Evolutionary conservation across 148 eudicot genomes (phyloP).

Genomic region (Silene latifolia): DNA sequence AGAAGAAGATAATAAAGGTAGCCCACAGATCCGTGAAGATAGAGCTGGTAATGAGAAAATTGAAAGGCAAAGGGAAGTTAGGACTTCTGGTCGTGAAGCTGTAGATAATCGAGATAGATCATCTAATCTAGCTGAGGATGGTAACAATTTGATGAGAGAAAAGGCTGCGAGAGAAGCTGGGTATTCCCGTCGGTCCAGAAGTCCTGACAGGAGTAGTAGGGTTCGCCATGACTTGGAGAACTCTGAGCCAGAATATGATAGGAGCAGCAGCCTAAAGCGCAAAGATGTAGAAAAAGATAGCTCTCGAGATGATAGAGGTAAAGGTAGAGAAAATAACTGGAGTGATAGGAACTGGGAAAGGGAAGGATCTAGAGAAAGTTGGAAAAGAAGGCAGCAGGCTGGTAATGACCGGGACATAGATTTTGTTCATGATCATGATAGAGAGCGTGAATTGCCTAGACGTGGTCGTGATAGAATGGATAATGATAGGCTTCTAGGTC

Average conservation of each 20-base stretch:
- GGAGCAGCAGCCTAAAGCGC: conserved; percentile 41
- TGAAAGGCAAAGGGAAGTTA: conserved; percentile 45
- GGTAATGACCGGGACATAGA: conserved; percentile 51
- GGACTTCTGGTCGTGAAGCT: conserved; percentile 32
- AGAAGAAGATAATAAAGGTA: conserved; percentile 42
- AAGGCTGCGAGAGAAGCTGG: conserved; percentile 52
- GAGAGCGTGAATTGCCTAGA: conserved; percentile 74
- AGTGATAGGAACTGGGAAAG: conserved; percentile 51
- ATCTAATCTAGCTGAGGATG: conserved; percentile 44
- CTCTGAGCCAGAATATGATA: conserved; percentile 52
- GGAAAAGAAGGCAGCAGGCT: conserved; percentile 60
- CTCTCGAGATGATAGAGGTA: conserved; percentile 51
- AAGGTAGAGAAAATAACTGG: conserved; percentile 62
- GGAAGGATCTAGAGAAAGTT: conserved; percentile 52
- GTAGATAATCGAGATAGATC: conserved; percentile 45
- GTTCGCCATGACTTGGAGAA: conserved; percentile 47
- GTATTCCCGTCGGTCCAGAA: conserved; percentile 46
- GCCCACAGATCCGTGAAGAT: conserved; percentile 38
- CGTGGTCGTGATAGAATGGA: conserved; percentile 69
- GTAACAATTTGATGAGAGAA: conserved; percentile 33
- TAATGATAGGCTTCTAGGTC: conserved; percentile 56
- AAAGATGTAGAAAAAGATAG: conserved; percentile 64
- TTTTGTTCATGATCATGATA: conserved; percentile 42
- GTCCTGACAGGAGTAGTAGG: conserved; percentile 70
- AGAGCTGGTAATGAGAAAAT: conserved; percentile 37